Base-by-base conservation (phyloP, 1,284 basidiomycete genomes). In the Leccinum pachyderme region DNA sequence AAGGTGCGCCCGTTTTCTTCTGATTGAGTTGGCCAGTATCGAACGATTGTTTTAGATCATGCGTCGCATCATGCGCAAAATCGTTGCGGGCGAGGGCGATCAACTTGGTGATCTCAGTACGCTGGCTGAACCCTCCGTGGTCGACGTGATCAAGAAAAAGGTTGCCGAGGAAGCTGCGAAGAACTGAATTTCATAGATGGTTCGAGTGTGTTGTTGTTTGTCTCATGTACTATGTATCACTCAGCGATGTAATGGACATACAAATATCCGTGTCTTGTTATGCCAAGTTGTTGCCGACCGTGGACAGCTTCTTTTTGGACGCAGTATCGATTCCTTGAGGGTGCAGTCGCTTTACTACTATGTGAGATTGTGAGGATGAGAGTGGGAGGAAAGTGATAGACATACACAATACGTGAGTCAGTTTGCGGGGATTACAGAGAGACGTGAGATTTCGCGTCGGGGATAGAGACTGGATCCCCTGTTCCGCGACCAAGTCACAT, bases 21-120 rank as follows among this genome's bases (percentile, higher is more conserved):
- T 12, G 7, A 25, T n/a, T 39, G 12, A 28, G 22, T 39, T 41
- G 39, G 4, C 46, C 28, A 22, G 12, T 33, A 12, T 41, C 29
- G n/a, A 52, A 51, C 39, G 3, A 15, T 35, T 12, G 29, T 3
- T 43, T 28, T 57, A 89, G 89, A 92, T 94, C 73, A 95, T 98
- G 88, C 84, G 95, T 54, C 84, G 96, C 52, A 89, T 97, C 59
- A 83, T 98, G 80, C 85, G 96, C 67, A 98, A 99, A 84, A 92
- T 98, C 69, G 89, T 93, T 46, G 89, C 91, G 3, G 91, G 93
- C 48, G 95, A 98, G 71, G 91, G 85, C 22, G 95, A 98, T 74
- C 89, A 94, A 73, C 84, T 99, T 44, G 92, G 92, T 49, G 96
- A 99, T 75, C 79, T 97, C 35, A 92, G 88, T 61, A 95, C 94